phyloP scores from a whole-genome alignment of 176 grass and related monocot genomes.

The Zoysia pacifica region DNA sequence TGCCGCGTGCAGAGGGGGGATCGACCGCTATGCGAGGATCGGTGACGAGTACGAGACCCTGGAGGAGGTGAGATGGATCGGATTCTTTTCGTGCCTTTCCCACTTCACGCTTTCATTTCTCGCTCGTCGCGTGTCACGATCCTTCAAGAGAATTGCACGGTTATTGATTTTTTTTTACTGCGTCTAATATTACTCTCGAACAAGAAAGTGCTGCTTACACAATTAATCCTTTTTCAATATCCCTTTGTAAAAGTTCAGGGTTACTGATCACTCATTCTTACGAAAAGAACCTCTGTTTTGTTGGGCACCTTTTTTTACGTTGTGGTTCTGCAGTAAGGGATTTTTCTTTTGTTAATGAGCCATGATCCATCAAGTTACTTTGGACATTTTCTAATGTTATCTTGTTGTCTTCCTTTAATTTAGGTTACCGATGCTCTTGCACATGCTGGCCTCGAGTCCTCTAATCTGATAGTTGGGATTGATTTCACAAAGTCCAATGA shows the following conservation, averaged over 20 bases:
- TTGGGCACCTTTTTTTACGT: not conserved
- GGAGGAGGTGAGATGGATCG: slow-evolving; percentile 48
- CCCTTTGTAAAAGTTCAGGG: not conserved
- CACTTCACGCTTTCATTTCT: not conserved
- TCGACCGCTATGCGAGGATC: slow-evolving; percentile 46
- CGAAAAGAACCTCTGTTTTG: not conserved
- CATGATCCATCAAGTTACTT: not conserved
- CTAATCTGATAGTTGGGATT: slow-evolving; percentile 77
- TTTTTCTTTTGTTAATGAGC: slow-evolving; percentile 7
- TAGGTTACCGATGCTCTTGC: slow-evolving; percentile 75
- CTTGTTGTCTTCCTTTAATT: slow-evolving; percentile 17
- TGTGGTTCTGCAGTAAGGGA: not conserved
- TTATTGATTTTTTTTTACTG: not conserved
- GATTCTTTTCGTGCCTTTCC: not conserved
- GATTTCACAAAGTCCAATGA: slow-evolving; percentile 92
- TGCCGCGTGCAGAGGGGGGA: slow-evolving; percentile 21
- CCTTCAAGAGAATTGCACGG: no score
- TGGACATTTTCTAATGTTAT: not conserved
- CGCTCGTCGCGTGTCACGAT: no score
- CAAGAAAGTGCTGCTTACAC: not conserved
- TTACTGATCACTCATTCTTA: not conserved
- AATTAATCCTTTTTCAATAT: not conserved
- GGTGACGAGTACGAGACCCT: slow-evolving; percentile 66
- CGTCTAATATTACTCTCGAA: not conserved
- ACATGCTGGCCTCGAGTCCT: slow-evolving; percentile 77